Percentiles rank a stretch among this genome's conserved stretches.
phyloP scores from a whole-genome alignment of 768 basidiomycete species.

The Suillus plorans region DNA sequence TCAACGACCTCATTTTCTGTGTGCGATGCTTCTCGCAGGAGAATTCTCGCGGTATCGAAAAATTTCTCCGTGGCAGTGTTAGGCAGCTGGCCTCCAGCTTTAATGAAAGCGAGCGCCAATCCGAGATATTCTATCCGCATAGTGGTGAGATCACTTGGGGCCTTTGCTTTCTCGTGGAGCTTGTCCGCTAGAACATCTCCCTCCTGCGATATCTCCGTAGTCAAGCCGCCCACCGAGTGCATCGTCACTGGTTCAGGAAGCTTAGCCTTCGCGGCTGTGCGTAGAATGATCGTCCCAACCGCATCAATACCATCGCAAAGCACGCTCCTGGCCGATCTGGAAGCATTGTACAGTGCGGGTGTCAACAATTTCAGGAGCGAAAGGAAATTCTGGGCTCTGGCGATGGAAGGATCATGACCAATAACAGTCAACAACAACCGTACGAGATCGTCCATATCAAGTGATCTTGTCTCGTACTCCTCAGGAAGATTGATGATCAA shows the following conservation, averaged over 20 bases:
- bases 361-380: slow-evolving; percentile 56
- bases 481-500: slow-evolving; percentile 51
- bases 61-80: slow-evolving; percentile 42
- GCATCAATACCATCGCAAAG: slow-evolving; percentile 71
- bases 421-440: slow-evolving; percentile 78
- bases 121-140: slow-evolving; percentile 70
- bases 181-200: slow-evolving; percentile 35
- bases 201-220: slow-evolving; percentile 14
- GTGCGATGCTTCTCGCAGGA: slow-evolving; percentile 53
- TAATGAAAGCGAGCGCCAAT: slow-evolving; percentile 49
- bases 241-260: slow-evolving; percentile 29
- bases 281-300: slow-evolving; percentile 54
- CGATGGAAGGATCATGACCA: slow-evolving; percentile 66
- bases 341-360: slow-evolving; percentile 57
- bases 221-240: slow-evolving; percentile 18
- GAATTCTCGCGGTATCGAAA: slow-evolving; percentile 53
- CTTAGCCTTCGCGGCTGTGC: slow-evolving; percentile 44
- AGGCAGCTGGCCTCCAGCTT: slow-evolving; percentile 47
- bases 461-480: slow-evolving; percentile 51
- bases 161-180: slow-evolving; percentile 42
- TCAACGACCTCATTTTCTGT: slow-evolving; percentile 42
- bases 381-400: slow-evolving; percentile 71
- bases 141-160: slow-evolving; percentile 50
- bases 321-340: slow-evolving; percentile 50
- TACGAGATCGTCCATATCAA: slow-evolving; percentile 65